Percentiles rank a stretch among this genome's conserved stretches.
Evolutionary conservation across 129 eudicot species (phyloP).

Genomic region (Erigeron canadensis): DNA sequence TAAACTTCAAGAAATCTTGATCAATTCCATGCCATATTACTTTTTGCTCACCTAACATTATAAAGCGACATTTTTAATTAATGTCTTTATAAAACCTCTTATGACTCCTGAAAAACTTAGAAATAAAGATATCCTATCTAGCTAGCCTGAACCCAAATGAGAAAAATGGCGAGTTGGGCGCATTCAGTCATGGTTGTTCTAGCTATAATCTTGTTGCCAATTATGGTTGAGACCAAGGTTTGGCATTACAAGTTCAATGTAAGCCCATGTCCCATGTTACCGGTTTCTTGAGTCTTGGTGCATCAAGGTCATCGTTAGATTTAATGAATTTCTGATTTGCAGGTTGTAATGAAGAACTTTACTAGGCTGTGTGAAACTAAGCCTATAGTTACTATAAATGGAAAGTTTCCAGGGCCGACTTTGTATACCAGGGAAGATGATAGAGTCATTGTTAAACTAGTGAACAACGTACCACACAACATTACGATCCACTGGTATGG

Average conservation of each 20-base stretch:
- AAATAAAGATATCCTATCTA: background rate
- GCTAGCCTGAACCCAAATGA: background rate
- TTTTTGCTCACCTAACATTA: constrained; percentile 52
- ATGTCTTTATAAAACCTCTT: constrained; percentile 17
- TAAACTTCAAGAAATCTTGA: constrained; percentile 44
- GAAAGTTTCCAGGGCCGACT: constrained; percentile 82
- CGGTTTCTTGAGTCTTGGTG: background rate
- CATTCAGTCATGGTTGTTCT: constrained; percentile 26
- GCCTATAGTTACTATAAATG: constrained; percentile 71
- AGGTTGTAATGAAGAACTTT: constrained; percentile 71
- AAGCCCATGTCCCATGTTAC: constrained; percentile 24
- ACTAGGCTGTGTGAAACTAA: constrained; percentile 65
- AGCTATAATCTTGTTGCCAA: constrained; percentile 40
- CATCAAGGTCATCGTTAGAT: background rate
- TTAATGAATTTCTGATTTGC: constrained; percentile 1
- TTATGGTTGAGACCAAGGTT: constrained; percentile 40
- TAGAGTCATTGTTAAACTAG: constrained; percentile 48
- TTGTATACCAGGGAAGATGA: constrained; percentile 78
- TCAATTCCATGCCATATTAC: constrained; percentile 1
- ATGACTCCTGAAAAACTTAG: background rate
- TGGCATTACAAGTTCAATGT: constrained; percentile 66
- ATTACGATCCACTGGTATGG: constrained; percentile 75
- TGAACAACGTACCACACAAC: constrained; percentile 63
- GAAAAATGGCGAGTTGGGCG: constrained; percentile 44
- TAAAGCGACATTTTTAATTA: constrained; percentile 51